Conservation (phyloP, 164 flowering plant genomes). For the Tetrastigma voinierianum region DNA sequence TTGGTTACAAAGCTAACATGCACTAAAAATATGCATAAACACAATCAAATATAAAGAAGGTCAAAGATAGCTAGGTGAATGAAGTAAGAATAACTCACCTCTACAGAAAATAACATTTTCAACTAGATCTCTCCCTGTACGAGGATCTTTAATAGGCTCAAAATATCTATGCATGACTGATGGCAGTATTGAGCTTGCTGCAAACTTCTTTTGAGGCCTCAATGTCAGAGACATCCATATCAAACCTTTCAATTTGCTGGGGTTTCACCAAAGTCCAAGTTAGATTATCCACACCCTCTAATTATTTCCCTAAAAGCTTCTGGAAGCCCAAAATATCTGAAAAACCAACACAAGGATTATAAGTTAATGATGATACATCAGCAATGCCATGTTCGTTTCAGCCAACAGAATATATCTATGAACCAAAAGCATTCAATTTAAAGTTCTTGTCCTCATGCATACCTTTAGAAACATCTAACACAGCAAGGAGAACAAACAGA, state of each 20-base stretch:
- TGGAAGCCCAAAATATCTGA: conserved; percentile 54
- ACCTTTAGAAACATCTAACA: no score
- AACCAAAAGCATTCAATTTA: no score
- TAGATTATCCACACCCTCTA: conserved; percentile 33
- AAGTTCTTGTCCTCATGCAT: no score
- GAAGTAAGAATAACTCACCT: conserved; percentile 29
- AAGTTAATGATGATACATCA: no score
- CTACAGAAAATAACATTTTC: conserved; percentile 59
- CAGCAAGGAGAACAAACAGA: no score
- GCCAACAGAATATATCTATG: no score
- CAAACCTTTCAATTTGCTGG: conserved; percentile 9
- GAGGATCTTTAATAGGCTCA: conserved; percentile 43
- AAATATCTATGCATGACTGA: conserved; percentile 76
- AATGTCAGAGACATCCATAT: conserved; percentile 10
- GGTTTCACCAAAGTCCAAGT: conserved; percentile 61
- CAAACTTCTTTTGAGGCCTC: conserved; percentile 31
- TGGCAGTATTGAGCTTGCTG: conserved; percentile 55
- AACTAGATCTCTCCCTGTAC: conserved; percentile 49
- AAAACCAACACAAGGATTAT: conserved; percentile 1
- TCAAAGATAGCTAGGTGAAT: no score
- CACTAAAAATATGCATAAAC: no score
- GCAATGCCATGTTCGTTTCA: no score
- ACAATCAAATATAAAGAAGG: no score
- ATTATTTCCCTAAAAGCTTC: conserved; percentile 39
- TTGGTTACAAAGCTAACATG: no score